Evolutionary conservation across 2,329 filamentous ascomycete species (phyloP).

Genomic region (Diplocarpon mali): DNA sequence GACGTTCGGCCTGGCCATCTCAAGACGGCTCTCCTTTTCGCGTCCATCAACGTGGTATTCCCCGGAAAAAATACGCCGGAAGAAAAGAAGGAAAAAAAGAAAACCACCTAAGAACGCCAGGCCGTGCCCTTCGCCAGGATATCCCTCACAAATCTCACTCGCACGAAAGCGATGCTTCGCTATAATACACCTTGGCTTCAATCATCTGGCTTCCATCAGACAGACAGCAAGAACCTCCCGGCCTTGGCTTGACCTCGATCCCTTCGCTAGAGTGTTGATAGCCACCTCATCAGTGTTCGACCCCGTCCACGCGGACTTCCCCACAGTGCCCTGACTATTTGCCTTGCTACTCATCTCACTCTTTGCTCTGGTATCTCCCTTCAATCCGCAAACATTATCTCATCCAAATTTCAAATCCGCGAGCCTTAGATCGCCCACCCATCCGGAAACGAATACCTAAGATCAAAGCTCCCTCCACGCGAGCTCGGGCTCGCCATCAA

Average conservation of each 20-base stretch:
- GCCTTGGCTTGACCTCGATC: too few species aligned
- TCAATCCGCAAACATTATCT: constrained; percentile 2
- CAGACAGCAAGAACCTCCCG: background rate
- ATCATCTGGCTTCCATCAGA: background rate
- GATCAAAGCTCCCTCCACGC: constrained; percentile 2
- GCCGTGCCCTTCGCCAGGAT: too few species aligned
- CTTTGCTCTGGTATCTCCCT: constrained; percentile 15
- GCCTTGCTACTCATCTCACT: constrained; percentile 13
- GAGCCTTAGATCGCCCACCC: constrained; percentile 1
- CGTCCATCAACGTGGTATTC: background rate
- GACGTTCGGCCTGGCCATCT: background rate
- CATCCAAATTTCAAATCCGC: background rate
- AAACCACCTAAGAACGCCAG: background rate
- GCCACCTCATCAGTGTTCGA: background rate
- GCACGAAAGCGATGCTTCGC: background rate
- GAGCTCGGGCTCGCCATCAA: constrained; percentile 13
- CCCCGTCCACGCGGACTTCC: constrained; percentile 16
- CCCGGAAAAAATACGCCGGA: background rate
- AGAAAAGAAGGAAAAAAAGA: background rate
- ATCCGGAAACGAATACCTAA: background rate
- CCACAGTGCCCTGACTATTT: constrained; percentile 17
- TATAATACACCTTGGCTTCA: background rate
- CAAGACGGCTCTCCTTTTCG: background rate
- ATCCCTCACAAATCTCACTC: background rate
- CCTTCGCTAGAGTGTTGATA: too few species aligned